Base-by-base conservation (phyloP, 805 yeast genomes). In the Maudiozyma saulgeensis region DNA sequence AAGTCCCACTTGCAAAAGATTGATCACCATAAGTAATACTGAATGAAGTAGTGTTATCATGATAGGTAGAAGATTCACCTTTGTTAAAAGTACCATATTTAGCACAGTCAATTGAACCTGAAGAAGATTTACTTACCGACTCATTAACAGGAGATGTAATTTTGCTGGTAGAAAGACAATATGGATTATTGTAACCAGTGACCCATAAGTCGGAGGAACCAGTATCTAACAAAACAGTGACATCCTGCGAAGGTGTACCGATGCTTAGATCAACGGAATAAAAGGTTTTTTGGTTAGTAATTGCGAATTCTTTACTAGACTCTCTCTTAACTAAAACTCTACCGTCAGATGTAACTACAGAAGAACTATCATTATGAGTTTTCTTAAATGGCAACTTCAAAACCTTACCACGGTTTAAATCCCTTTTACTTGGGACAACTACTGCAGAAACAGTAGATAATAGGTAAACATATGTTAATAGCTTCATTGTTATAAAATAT, bases 201-300 rank as follows among this genome's bases (percentile, higher is more conserved):
- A 82, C 77, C 63, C 63, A 84, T 16, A 84, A 66, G 61, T 84
- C 91, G 0, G 85, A 75, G 0, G 88, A 82, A 3, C 90, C 90
- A 0, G 90, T 84, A 58, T 84, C 91, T 15, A 84, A 60, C 35
- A 81, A 62, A 11, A 82, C 79, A 11, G 69, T 69, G 6, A 82
- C 70, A 18, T 68, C 63, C 56, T 82, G 82, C 0, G 70, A 60
- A 1, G 80, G 74, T 0, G 86, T 76, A 3, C 91, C 90, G 16
- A 75, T 46, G 16, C 52, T 52, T 35, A 64, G 26, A 7, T 65
- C 66, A 1, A 72, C 73, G 25, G 73, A 61, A 56, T 75, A 77
- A 52, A 75, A 78, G 4, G 70, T 66, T 7, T 58, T 51, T 44
- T 68, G 64, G 51, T 77, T 77, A 13, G 52, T 56, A 25, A 78